Percentiles rank a stretch among this genome's conserved stretches.
These are phyloP conservation scores for Hymenoscyphus repandus DNA, from an alignment of 2,329 filamentous ascomycete species.

Conservation along the genomic window DNA sequence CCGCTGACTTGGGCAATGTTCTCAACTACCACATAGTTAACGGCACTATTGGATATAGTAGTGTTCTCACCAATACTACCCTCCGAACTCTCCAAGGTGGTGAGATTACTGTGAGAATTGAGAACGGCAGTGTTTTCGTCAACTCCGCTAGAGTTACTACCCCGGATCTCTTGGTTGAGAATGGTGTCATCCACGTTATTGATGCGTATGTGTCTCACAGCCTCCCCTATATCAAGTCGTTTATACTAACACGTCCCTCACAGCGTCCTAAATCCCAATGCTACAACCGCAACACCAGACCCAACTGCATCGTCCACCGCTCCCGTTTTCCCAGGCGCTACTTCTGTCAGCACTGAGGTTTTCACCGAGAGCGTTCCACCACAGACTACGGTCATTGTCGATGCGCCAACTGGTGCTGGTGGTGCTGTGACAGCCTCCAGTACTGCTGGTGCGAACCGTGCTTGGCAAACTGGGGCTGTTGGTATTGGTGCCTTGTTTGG, in stretches of 20 bases:
- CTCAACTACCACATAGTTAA: constrained; percentile 33
- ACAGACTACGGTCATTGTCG: constrained; percentile 31
- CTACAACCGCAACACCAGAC: constrained; percentile 37
- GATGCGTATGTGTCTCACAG: constrained; percentile 37
- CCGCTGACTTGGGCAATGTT: constrained; percentile 21
- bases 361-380: constrained; percentile 50
- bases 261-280: constrained; percentile 52
- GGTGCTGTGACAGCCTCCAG: constrained; percentile 30
- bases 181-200: constrained; percentile 34
- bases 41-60: constrained; percentile 26
- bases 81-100: constrained; percentile 24
- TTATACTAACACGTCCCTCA: neutral
- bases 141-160: constrained; percentile 34
- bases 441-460: constrained; percentile 30
- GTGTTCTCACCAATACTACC: constrained; percentile 25
- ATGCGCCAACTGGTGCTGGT: constrained; percentile 21
- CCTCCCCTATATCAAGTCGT: neutral
- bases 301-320: constrained; percentile 38
- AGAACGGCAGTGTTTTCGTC: constrained; percentile 33
- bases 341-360: constrained; percentile 41
- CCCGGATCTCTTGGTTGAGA: constrained; percentile 31
- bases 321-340: constrained; percentile 50
- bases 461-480: constrained; percentile 35
- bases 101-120: constrained; percentile 30
- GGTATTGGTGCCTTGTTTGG: constrained; percentile 44